Percentiles rank a stretch among this genome's conserved stretches.
These are phyloP conservation scores for Symmetrospora coprosmae DNA, from an alignment of 768 basidiomycete genomes.

Conservation along the genomic window DNA sequence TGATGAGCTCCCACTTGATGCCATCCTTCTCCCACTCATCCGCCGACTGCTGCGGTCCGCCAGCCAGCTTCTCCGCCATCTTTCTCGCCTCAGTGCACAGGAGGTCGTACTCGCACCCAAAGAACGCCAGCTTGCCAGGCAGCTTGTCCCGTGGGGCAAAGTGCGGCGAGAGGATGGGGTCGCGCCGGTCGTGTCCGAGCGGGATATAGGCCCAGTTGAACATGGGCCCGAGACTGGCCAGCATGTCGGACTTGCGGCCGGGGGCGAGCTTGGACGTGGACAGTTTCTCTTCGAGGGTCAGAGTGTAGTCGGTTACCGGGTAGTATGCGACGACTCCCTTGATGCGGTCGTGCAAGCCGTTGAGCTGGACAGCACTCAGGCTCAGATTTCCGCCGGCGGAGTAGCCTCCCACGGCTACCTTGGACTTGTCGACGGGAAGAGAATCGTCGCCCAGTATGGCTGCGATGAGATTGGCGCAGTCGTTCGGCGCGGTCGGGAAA, in stretches of 20 bases:
- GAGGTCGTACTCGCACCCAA: slow-evolving; percentile 16
- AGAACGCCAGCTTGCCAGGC: not conserved
- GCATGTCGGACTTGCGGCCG: slow-evolving; percentile 5
- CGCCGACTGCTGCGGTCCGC: not conserved
- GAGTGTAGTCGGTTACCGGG: slow-evolving; percentile 7
- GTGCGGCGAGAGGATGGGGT: slow-evolving; percentile 9
- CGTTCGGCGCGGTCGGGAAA: slow-evolving; percentile 6
- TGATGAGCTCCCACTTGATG: slow-evolving; percentile 3
- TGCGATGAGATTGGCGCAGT: slow-evolving; percentile 3
- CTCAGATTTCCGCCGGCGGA: slow-evolving; percentile 9
- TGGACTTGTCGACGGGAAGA: not conserved
- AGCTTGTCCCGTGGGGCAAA: not conserved
- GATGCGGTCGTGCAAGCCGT: slow-evolving; percentile 4
- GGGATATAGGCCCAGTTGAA: slow-evolving; percentile 18
- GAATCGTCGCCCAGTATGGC: not conserved
- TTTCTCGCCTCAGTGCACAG: slow-evolving; percentile 3
- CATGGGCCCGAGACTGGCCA: slow-evolving; percentile 8
- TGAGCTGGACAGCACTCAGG: slow-evolving; percentile 2
- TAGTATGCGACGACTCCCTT: slow-evolving; percentile 19
- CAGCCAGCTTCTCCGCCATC: slow-evolving; percentile 8
- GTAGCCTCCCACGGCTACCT: slow-evolving; percentile 10
- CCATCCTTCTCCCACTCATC: slow-evolving; percentile 5
- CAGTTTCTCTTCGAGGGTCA: not conserved
- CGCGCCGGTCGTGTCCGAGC: not conserved
- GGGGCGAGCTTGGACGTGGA: not conserved